Percentiles rank a stretch among this genome's conserved stretches.
Conservation (phyloP, 2,329 filamentous ascomycete genomes). For the Diaporthe sp. region DNA sequence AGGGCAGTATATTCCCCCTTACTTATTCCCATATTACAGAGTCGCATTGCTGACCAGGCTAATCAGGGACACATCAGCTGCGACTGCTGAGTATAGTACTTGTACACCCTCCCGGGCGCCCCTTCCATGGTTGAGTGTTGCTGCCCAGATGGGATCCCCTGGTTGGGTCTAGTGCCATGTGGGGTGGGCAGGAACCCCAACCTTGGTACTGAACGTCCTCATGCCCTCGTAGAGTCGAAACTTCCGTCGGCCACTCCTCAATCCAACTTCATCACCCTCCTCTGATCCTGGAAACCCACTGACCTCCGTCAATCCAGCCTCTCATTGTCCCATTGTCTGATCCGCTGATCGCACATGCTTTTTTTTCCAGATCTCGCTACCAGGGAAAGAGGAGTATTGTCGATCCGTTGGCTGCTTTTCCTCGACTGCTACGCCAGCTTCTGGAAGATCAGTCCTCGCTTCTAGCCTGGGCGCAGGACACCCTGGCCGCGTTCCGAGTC, state of each 20-base stretch:
- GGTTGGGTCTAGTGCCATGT: conserved; percentile 7
- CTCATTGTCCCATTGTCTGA: conserved; percentile 8
- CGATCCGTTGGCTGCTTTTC: conserved; percentile 24
- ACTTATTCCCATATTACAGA: neutral
- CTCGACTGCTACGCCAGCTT: neutral
- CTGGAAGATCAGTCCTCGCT: conserved; percentile 23
- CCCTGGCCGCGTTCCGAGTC: conserved; percentile 1
- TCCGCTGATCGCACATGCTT: conserved; percentile 13
- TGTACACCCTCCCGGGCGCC: neutral
- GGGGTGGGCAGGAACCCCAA: neutral
- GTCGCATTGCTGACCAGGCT: neutral
- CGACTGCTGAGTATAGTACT: neutral
- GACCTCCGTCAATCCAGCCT: neutral
- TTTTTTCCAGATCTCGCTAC: conserved; percentile 28
- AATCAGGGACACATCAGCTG: neutral
- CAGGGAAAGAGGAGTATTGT: neutral
- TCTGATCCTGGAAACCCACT: neutral
- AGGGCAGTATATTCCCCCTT: neutral
- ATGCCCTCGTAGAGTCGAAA: neutral
- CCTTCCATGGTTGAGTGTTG: neutral
- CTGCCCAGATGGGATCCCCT: conserved; percentile 1
- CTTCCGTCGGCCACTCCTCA: conserved; percentile 3
- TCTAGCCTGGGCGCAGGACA: conserved; percentile 13
- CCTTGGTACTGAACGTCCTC: neutral
- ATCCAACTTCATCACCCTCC: conserved; percentile 6